Percentiles rank a stretch among this genome's conserved stretches.
Evolutionary conservation across 805 yeast genomes (phyloP).

Genomic region (Schwanniomyces vanrijiae): DNA sequence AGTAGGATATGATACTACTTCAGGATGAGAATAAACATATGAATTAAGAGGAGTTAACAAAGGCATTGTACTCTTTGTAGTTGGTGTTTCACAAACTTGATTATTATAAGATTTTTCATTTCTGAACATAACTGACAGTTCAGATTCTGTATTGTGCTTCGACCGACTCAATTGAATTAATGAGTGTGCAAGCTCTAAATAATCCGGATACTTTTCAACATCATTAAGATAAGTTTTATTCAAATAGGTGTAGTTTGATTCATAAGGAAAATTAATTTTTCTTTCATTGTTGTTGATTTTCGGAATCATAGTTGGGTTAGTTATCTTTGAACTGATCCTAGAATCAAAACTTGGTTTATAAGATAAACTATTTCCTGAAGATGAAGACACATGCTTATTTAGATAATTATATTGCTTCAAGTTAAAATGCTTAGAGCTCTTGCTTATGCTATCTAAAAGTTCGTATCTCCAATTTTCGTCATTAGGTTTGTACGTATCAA

Average conservation of each 20-base stretch:
- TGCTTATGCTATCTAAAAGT: constrained; percentile 33
- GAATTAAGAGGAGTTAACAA: neutral
- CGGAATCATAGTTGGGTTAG: constrained; percentile 15
- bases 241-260: constrained; percentile 52
- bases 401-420: constrained; percentile 29
- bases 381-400: constrained; percentile 15
- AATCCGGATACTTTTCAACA: constrained; percentile 48
- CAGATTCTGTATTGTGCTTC: neutral
- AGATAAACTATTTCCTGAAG: constrained; percentile 1
- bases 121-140: neutral
- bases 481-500: constrained; percentile 45
- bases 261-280: constrained; percentile 52
- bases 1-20: constrained; percentile 1
- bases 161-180: constrained; percentile 32
- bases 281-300: constrained; percentile 23
- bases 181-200: constrained; percentile 47
- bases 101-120: neutral
- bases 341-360: constrained; percentile 39
- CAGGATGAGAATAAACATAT: neutral
- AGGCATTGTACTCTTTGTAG: constrained; percentile 9
- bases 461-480: constrained; percentile 47
- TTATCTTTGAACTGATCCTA: constrained; percentile 18
- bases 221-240: constrained; percentile 49
- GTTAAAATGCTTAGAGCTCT: constrained; percentile 23
- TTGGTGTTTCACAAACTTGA: neutral